These are phyloP conservation scores for Geotrichum siamense DNA, from an alignment of 1,139 yeast species.

Conservation along the genomic window DNA sequence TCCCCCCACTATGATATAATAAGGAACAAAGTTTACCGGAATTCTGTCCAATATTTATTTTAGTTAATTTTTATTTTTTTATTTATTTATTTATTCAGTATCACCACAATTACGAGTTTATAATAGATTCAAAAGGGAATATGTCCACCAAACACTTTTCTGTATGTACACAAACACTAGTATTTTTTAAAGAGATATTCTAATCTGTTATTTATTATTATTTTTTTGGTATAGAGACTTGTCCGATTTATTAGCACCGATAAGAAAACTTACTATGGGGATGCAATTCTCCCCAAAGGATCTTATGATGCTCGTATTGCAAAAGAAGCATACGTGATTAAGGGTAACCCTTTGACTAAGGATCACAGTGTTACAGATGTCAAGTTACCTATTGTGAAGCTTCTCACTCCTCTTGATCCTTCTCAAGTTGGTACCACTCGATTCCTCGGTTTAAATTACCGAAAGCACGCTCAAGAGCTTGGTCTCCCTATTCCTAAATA, in stretches of 20 bases:
- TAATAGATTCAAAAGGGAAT: no score
- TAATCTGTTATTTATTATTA: neutral
- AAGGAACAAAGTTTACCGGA: no score
- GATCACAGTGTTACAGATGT: slow-evolving; percentile 10
- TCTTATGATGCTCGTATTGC: slow-evolving; percentile 32
- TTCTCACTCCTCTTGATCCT: slow-evolving; percentile 24
- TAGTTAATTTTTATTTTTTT: neutral
- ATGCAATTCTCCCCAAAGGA: slow-evolving; percentile 36
- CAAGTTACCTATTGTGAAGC: slow-evolving; percentile 7
- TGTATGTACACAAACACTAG: neutral
- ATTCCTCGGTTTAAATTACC: slow-evolving; percentile 33
- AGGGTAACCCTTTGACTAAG: slow-evolving; percentile 14
- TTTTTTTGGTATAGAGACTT: slow-evolving; percentile 4
- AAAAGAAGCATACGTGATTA: slow-evolving; percentile 35
- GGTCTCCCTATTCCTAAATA: slow-evolving; percentile 36
- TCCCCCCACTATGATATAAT: no score
- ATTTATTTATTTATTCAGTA: neutral
- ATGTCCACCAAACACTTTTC: slow-evolving; percentile 4
- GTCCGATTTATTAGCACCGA: slow-evolving; percentile 25
- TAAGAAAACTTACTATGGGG: slow-evolving; percentile 40
- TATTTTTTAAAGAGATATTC: no score
- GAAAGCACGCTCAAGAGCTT: slow-evolving; percentile 29
- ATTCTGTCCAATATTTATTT: no score
- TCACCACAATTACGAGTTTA: no score
- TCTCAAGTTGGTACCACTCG: slow-evolving; percentile 33